A percentile compares a stretch with the other conserved stretches of the same genome.
phyloP scores from a whole-genome alignment of 1,139 yeast species.

The Yamadazyma triangularis region DNA sequence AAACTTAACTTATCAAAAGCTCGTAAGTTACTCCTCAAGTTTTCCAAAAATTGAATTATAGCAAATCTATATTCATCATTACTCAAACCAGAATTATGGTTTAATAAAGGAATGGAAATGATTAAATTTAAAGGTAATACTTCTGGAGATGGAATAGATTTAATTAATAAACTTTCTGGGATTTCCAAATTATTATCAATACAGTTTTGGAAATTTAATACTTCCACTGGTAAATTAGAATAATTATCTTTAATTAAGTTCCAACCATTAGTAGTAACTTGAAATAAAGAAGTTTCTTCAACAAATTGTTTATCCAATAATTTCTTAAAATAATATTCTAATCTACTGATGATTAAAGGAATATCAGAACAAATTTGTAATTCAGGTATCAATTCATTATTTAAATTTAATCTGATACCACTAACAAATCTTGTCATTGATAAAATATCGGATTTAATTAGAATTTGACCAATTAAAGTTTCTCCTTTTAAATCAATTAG shows the following conservation, averaged over 20 bases:
- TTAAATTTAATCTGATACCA: slow-evolving; percentile 33
- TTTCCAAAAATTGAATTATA: slow-evolving; percentile 23
- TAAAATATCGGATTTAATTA: slow-evolving; percentile 26
- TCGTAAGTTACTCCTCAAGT: slow-evolving; percentile 26
- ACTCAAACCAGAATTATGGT: slow-evolving; percentile 20
- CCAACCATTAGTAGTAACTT: slow-evolving; percentile 54
- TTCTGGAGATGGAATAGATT: slow-evolving; percentile 37
- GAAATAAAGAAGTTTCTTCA: slow-evolving; percentile 32
- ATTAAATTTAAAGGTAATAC: slow-evolving; percentile 43
- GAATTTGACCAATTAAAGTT: slow-evolving; percentile 29
- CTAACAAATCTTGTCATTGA: slow-evolving; percentile 19
- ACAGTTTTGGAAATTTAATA: slow-evolving; percentile 31
- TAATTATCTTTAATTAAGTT: slow-evolving; percentile 18
- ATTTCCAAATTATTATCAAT: slow-evolving; percentile 32
- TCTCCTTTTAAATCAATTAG: slow-evolving; percentile 27
- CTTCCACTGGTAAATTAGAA: slow-evolving; percentile 34
- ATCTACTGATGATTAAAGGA: slow-evolving; percentile 35
- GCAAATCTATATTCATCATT: slow-evolving; percentile 29
- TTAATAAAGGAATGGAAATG: slow-evolving; percentile 42
- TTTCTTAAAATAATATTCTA: slow-evolving; percentile 29
- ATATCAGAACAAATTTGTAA: slow-evolving; percentile 33
- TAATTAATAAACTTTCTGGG: slow-evolving; percentile 31
- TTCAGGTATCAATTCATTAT: slow-evolving; percentile 42
- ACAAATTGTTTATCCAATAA: slow-evolving; percentile 10
- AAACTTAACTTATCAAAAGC: slow-evolving; percentile 51